A percentile compares a stretch with the other conserved stretches of the same genome.
phyloP scores from a whole-genome alignment of 208 protist genomes.

The Crithidia fasciculata region DNA sequence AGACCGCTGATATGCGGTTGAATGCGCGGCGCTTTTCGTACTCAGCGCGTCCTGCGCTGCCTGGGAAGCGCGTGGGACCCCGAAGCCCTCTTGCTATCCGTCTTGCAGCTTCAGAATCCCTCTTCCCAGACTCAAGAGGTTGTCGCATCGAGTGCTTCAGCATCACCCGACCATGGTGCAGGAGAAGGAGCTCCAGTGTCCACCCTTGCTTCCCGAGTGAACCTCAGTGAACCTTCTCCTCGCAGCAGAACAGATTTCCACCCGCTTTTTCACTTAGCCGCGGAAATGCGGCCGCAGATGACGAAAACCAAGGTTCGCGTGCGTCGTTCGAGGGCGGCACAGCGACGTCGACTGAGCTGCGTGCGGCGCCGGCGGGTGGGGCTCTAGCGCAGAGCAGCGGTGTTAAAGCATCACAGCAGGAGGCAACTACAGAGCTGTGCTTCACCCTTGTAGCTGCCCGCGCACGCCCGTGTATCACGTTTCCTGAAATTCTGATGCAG shows the following conservation, averaged over 20 bases:
- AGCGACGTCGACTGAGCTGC: too few species aligned
- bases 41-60: constrained; percentile 2
- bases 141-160: neutral
- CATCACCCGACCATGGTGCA: neutral
- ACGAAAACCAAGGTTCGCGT: too few species aligned
- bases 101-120: constrained; percentile 6
- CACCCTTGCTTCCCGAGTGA: too few species aligned
- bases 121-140: neutral
- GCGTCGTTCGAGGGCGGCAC: too few species aligned
- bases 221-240: too few species aligned
- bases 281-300: too few species aligned
- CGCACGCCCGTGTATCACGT: constrained; percentile 27
- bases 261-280: too few species aligned
- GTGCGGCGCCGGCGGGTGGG: too few species aligned
- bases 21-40: constrained; percentile 9
- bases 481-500: constrained; percentile 42
- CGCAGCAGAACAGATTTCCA: too few species aligned
- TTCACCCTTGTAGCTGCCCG: constrained; percentile 17
- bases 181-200: too few species aligned
- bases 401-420: neutral
- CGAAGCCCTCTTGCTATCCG: constrained; percentile 13
- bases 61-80: constrained; percentile 2
- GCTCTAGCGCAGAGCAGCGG: too few species aligned
- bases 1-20: neutral
- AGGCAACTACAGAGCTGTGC: neutral